Percentiles rank a stretch among this genome's conserved stretches.
Evolutionary conservation across 139 green algal species (phyloP).

Genomic region (Deuterostichococcus epilithicus): DNA sequence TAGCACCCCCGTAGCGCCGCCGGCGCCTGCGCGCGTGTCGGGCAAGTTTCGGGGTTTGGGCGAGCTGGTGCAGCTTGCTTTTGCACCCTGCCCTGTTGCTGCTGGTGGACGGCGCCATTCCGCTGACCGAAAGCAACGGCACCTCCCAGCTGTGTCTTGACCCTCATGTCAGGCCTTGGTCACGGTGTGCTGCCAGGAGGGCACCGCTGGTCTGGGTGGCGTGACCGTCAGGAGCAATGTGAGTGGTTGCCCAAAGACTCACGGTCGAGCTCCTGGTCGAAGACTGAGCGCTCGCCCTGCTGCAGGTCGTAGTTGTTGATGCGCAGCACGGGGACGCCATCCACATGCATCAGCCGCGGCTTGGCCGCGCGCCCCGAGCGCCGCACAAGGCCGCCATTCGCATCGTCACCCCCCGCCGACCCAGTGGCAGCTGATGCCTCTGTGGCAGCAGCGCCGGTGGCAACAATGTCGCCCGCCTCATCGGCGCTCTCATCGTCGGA

Average conservation of each 20-base stretch:
- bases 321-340: constrained; percentile 55
- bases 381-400: neutral
- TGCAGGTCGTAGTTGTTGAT: constrained; percentile 63
- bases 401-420: neutral
- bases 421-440: neutral
- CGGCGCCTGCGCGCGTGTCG: neutral
- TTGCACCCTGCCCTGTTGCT: too few relatives aligned
- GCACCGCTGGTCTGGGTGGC: neutral
- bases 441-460: neutral
- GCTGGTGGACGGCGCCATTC: too few relatives aligned
- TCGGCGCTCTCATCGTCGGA: neutral
- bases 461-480: neutral
- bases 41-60: too few relatives aligned
- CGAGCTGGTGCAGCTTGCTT: neutral
- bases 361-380: too few relatives aligned
- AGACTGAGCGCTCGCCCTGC: constrained; percentile 48
- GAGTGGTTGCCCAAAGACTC: neutral
- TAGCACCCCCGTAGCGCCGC: neutral
- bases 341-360: constrained; percentile 24
- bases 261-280: constrained; percentile 34
- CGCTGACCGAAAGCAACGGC: too few relatives aligned
- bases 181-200: constrained; percentile 1
- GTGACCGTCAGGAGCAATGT: neutral
- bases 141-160: too few relatives aligned
- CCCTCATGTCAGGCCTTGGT: neutral